These are phyloP conservation scores for Suillus weaverae DNA, from an alignment of 768 basidiomycete species.

Conservation along the genomic window DNA sequence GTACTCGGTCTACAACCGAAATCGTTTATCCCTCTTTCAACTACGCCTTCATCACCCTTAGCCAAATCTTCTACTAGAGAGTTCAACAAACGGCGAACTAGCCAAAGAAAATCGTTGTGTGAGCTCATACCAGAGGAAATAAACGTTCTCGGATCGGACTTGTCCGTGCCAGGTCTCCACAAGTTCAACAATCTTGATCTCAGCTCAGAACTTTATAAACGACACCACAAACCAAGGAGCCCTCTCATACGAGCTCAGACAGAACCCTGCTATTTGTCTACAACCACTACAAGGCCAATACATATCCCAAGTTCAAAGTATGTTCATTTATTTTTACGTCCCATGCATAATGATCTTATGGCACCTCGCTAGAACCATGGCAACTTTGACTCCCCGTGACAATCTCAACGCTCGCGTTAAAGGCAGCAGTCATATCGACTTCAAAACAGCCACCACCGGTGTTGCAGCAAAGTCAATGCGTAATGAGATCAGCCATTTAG, in stretches of 20 bases:
- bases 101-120: slow-evolving; percentile 23
- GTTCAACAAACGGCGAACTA: slow-evolving; percentile 13
- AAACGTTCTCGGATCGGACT: slow-evolving; percentile 29
- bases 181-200: slow-evolving; percentile 35
- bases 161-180: slow-evolving; percentile 32
- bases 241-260: slow-evolving; percentile 48
- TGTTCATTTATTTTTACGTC: slow-evolving; percentile 12
- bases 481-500: slow-evolving; percentile 95
- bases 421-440: slow-evolving; percentile 84
- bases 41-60: slow-evolving; percentile 24
- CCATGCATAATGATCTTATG: slow-evolving; percentile 12
- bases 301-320: slow-evolving; percentile 52
- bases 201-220: slow-evolving; percentile 48
- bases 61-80: slow-evolving; percentile 15
- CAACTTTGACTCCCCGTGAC: slow-evolving; percentile 60
- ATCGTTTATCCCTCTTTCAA: neutral
- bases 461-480: slow-evolving; percentile 96
- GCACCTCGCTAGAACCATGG: slow-evolving; percentile 47
- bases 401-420: slow-evolving; percentile 72
- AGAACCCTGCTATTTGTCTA: slow-evolving; percentile 56
- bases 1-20: slow-evolving; percentile 6
- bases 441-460: slow-evolving; percentile 96
- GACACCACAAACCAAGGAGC: slow-evolving; percentile 60
- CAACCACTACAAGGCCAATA: slow-evolving; percentile 60
- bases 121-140: slow-evolving; percentile 35